phyloP scores from a whole-genome alignment of 305 asterid species.

The Fraxinus sp. region DNA sequence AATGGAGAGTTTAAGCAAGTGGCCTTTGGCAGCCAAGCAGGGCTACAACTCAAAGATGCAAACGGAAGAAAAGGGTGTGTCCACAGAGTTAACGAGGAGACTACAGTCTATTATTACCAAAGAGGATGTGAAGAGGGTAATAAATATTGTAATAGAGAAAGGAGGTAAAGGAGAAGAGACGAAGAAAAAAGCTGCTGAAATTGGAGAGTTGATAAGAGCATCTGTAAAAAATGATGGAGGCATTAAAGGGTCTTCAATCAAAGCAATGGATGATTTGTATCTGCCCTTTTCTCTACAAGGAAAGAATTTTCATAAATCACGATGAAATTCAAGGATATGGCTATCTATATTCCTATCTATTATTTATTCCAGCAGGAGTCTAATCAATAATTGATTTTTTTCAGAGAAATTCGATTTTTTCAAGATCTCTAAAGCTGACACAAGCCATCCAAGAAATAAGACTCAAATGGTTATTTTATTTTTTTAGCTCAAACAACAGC shows the following conservation, averaged over 20 bases:
- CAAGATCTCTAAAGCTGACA: not conserved
- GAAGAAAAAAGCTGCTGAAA: conserved; percentile 57
- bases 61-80: conserved; percentile 75
- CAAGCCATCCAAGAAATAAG: not conserved
- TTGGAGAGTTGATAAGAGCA: conserved; percentile 52
- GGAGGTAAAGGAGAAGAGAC: conserved; percentile 56
- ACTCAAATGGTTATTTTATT: not conserved
- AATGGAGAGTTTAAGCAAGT: conserved; percentile 62
- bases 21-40: conserved; percentile 94
- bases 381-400: not conserved
- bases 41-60: conserved; percentile 77
- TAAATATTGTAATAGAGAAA: conserved; percentile 44
- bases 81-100: conserved; percentile 62
- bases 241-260: conserved; percentile 50
- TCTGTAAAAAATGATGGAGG: conserved; percentile 47
- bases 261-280: conserved; percentile 57
- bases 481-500: not conserved
- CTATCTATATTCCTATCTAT: not conserved
- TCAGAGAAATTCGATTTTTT: not conserved
- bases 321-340: not conserved
- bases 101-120: conserved; percentile 34
- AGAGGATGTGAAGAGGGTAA: conserved; percentile 63
- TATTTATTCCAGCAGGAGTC: not conserved
- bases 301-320: not conserved
- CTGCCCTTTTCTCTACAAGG: conserved; percentile 32